These are phyloP conservation scores for Glomus cerebriforme DNA, from an alignment of 192 early-diverging fungal genomes.

Conservation along the genomic window DNA sequence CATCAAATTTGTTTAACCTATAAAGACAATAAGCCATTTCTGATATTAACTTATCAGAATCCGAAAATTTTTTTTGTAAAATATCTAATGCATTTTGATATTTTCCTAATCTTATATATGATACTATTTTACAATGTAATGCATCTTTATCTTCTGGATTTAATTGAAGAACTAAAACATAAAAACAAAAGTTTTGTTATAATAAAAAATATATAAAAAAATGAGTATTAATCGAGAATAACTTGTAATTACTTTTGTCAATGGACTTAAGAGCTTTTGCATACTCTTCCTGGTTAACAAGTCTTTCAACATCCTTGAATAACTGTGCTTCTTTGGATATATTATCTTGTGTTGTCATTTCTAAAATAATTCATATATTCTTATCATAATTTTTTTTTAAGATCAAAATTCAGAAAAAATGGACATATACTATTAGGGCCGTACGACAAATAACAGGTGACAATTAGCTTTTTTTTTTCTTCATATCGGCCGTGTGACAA, in stretches of 20 bases:
- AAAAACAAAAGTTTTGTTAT: not conserved
- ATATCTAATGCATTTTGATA: conserved; percentile 58
- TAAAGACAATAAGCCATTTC: conserved; percentile 71
- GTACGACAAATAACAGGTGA: no score
- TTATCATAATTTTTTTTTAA: no score
- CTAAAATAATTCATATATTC: no score
- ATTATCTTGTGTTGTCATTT: conserved; percentile 6
- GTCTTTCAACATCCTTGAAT: conserved; percentile 56
- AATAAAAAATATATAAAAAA: not conserved
- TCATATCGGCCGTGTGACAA: no score
- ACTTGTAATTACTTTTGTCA: conserved; percentile 51
- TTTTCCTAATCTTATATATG: conserved; percentile 55
- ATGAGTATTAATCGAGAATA: not conserved
- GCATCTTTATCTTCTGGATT: conserved; percentile 54
- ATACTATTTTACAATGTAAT: conserved; percentile 59
- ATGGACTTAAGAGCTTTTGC: conserved; percentile 50
- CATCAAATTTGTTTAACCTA: conserved; percentile 56
- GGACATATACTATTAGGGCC: no score
- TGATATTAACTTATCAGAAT: conserved; percentile 43
- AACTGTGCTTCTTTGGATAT: conserved; percentile 40
- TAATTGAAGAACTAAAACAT: conserved; percentile 39
- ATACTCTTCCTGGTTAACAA: conserved; percentile 53
- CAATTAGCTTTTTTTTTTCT: no score
- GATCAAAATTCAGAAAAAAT: no score
- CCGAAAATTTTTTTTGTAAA: conserved; percentile 31